Base-by-base conservation (phyloP, 306 rosid species). In the Dryas drummondii region DNA sequence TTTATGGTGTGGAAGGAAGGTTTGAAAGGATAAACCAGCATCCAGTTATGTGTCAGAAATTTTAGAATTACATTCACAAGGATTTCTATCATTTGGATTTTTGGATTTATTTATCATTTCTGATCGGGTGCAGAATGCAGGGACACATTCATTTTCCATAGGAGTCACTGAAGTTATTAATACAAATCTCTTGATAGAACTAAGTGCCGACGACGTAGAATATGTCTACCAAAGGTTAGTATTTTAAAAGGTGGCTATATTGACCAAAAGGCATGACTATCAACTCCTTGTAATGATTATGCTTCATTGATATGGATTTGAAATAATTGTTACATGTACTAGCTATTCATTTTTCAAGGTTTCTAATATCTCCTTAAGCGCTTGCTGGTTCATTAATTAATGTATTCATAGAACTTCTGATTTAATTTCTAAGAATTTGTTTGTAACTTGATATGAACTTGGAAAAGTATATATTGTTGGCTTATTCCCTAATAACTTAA, bases 1-100 rank as follows among this genome's bases (percentile, higher is more conserved):
- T 90, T 26, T 94, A 85, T 81, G 93, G 90, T 51, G 92, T 94
- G 84, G 93, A 90, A 76, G 93, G 97, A 81, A 88, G 91, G 84
- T 90, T 90, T 78, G 92, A 91, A 81, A 91, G 98, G 85, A 91
- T 94, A 86, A 94, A 94, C 80, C 90, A 94, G 74, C 97, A 94
- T 81, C 97, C 97, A 90, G 98, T 91, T 86, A 91, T 76, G 94
- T 75, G 53, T 63, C 74, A 79, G 48, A 19, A 73, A 58, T 79
- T 62, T 55, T 70, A 54, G 53, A 60, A 64, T 86, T 77, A 37
- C 72, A 78, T 78, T 72, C 52, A 71, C 40, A 32, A 53, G 32
- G 19, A 48, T 68, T 14, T 78, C 51, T 62, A 52, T 51, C 58
- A 22, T 47, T 71, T 42, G 59, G 61, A 74, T 42, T 54, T 66